Evolutionary conservation across 371 early-diverging fungal species (phyloP).

Genomic region (Blakeslea trispora): DNA sequence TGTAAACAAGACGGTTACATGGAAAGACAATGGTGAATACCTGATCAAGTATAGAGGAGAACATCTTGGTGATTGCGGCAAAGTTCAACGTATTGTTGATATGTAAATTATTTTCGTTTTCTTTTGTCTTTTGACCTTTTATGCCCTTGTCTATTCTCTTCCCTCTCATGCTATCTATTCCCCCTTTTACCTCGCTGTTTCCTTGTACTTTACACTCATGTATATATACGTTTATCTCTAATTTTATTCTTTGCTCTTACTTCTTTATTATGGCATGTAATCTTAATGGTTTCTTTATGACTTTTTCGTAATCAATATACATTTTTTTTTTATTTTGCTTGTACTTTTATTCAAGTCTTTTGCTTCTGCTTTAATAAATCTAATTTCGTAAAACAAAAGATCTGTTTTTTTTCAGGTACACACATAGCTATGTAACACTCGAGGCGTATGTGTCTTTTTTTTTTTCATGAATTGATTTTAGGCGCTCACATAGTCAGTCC

Average conservation of each 20-base stretch:
- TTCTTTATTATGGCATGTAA: background rate
- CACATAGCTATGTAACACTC: too few species aligned
- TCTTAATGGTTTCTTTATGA: too few species aligned
- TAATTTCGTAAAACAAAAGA: too few species aligned
- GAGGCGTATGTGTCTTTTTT: too few species aligned
- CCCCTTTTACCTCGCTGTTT: background rate
- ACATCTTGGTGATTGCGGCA: conserved; percentile 60
- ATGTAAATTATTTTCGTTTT: conserved; percentile 23
- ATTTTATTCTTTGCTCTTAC: background rate
- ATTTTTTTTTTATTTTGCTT: background rate
- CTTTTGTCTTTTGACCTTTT: background rate
- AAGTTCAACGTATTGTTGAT: conserved; percentile 55
- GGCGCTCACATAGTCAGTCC: too few species aligned
- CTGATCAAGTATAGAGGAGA: conserved; percentile 67
- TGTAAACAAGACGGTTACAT: conserved; percentile 70
- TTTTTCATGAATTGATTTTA: too few species aligned
- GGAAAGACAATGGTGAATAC: conserved; percentile 62
- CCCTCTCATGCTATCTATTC: too few species aligned
- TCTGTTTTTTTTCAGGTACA: background rate
- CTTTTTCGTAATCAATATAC: background rate
- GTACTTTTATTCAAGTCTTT: too few species aligned
- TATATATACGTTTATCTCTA: background rate
- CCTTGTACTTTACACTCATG: background rate
- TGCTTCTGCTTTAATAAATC: too few species aligned
- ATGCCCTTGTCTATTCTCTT: too few species aligned